Conservation (phyloP, 2,329 filamentous ascomycete species). For the Pestalotiopsis sp. region DNA sequence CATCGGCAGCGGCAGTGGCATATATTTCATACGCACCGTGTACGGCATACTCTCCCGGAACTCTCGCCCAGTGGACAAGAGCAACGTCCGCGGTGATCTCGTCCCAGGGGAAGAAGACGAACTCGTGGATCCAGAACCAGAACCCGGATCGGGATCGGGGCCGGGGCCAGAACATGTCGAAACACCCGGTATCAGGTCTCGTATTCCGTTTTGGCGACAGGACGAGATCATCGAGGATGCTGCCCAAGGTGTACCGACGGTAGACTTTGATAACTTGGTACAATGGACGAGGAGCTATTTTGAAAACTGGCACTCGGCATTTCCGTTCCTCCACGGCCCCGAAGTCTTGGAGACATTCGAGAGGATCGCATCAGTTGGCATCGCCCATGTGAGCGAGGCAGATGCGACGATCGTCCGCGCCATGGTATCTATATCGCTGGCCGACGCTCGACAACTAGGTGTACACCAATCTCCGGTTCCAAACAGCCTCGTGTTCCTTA, state of each 20-base stretch:
- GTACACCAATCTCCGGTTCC: slow-evolving; percentile 37
- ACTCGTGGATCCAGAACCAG: slow-evolving; percentile 29
- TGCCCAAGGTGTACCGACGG: slow-evolving; percentile 8
- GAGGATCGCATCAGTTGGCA: slow-evolving; percentile 36
- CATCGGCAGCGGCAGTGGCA: slow-evolving; percentile 59
- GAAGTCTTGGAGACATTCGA: slow-evolving; percentile 50
- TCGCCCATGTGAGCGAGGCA: slow-evolving; percentile 30
- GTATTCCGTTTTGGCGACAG: slow-evolving; percentile 34
- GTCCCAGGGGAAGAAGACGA: slow-evolving; percentile 62
- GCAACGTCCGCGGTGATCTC: slow-evolving; percentile 38
- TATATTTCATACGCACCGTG: slow-evolving; percentile 60
- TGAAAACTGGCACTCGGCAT: slow-evolving; percentile 58
- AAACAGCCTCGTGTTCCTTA: slow-evolving; percentile 45
- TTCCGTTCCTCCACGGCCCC: slow-evolving; percentile 59
- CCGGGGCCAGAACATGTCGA: neutral
- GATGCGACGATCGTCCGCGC: slow-evolving; percentile 48
- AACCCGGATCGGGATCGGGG: neutral
- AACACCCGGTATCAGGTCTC: slow-evolving; percentile 24
- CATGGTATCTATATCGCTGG: slow-evolving; percentile 55
- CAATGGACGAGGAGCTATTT: slow-evolving; percentile 57
- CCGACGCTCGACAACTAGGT: slow-evolving; percentile 49
- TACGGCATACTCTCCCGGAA: slow-evolving; percentile 47
- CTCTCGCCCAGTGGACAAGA: slow-evolving; percentile 27
- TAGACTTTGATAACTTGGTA: slow-evolving; percentile 51
- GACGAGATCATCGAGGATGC: slow-evolving; percentile 33